These are phyloP conservation scores for Candida sphagnicola DNA, from an alignment of 805 yeast species.

Conservation along the genomic window DNA sequence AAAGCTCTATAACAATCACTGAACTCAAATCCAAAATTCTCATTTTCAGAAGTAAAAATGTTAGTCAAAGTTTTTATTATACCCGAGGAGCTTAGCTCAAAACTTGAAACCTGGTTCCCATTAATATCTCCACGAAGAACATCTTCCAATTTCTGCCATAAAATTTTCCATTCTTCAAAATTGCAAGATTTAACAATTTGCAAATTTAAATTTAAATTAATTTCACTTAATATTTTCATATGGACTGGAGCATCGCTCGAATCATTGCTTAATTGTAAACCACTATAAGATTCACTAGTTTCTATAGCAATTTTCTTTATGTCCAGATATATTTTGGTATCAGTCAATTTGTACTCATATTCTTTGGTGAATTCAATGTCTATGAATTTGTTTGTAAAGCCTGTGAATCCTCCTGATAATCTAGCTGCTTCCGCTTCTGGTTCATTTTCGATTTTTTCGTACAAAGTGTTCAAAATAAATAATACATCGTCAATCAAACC, in stretches of 20 bases:
- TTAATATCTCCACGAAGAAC: slow-evolving; percentile 12
- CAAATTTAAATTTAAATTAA: slow-evolving; percentile 9
- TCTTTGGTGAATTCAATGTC: slow-evolving; percentile 31
- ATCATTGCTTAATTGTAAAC: slow-evolving; percentile 16
- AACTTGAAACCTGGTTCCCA: slow-evolving; percentile 51
- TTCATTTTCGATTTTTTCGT: slow-evolving; percentile 10
- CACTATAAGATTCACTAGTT: slow-evolving; percentile 25
- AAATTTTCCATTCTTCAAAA: slow-evolving; percentile 34
- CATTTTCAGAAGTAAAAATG: slow-evolving; percentile 23
- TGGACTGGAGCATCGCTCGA: slow-evolving; percentile 11
- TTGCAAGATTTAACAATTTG: slow-evolving; percentile 6
- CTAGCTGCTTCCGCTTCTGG: slow-evolving; percentile 11
- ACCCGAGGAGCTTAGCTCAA: slow-evolving; percentile 71
- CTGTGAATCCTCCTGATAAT: slow-evolving; percentile 7
- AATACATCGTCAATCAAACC: slow-evolving; percentile 60
- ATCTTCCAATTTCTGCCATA: slow-evolving; percentile 21
- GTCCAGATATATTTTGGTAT: slow-evolving; percentile 12
- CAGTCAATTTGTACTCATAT: slow-evolving; percentile 16
- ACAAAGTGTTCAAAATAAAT: slow-evolving; percentile 23
- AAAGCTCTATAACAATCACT: slow-evolving; percentile 44
- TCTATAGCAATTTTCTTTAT: slow-evolving; percentile 14
- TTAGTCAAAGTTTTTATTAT: slow-evolving; percentile 42
- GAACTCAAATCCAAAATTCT: slow-evolving; percentile 19
- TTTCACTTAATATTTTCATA: slow-evolving; percentile 13
- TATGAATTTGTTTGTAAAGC: slow-evolving; percentile 19